Base-by-base conservation (phyloP, 345 rosid species). In the Moricandia arvensis region DNA sequence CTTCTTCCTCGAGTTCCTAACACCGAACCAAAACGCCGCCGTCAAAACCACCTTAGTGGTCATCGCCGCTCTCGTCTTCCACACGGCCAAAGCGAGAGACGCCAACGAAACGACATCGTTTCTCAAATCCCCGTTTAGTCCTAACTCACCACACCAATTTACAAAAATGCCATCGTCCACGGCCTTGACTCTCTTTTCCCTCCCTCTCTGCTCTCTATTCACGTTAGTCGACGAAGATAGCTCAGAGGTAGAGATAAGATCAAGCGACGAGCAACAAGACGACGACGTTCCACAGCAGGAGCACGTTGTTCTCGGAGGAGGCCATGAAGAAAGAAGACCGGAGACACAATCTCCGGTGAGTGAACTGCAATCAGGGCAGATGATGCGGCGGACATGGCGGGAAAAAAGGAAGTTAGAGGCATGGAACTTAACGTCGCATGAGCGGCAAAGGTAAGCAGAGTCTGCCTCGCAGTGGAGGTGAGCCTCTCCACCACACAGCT, bases 11-110 rank as follows among this genome's bases (percentile, higher is more conserved):
- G 55, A 51, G 30, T 45, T 47, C 66, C 5, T 70, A 49, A 80
- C 45, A 3, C 76, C 80, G 59, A 69, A 70, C 82, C 82, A 80
- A 71, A 80, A 80, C 76, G 82, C 74, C n/a, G 69, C 80, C 12
- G 82, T 75, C 1, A 75, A 75, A 5, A 65, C 6, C 68, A 75
- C 59, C 1, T 33, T 45, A 2, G 4, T 27, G 1, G 29, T 63
- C 49, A 16, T 29, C 31, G 3, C 3, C 3, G 18, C 18, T 47
- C 53, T 47, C 15, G 51, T 3, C 13, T 30, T 74, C 72, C 53
- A 2, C 53, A 51, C 35, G 7, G 71, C 47, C 57, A 79, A 43
- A 63, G 76, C 82, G 0, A 55, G 47, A 27, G 66, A 74, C 60
- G 82, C 80, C 9, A 15, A 70, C 5, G 82, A 70, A 34, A 69